phyloP scores from a whole-genome alignment of 1,284 basidiomycete genomes.

The Ustilago sp. region DNA sequence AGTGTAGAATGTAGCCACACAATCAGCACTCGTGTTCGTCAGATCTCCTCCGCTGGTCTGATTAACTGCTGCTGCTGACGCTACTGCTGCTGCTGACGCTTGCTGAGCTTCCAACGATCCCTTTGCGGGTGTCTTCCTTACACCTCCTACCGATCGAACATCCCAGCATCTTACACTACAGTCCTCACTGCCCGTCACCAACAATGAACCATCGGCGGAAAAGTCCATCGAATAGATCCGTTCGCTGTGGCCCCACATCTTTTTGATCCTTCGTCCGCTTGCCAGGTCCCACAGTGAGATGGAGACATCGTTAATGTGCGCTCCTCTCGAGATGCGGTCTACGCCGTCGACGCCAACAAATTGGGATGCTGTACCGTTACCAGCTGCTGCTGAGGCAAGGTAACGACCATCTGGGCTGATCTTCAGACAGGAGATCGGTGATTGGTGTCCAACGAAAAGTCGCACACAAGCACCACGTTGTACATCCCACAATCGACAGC shows the following conservation, averaged over 20 bases:
- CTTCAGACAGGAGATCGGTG: conserved; percentile 85
- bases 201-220: conserved; percentile 86
- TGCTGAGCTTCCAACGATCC: conserved; percentile 40
- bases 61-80: conserved; percentile 11
- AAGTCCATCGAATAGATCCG: conserved; percentile 91
- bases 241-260: conserved; percentile 92
- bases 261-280: conserved; percentile 91
- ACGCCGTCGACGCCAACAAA: conserved; percentile 34
- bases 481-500: conserved; percentile 97
- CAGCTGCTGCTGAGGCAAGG: conserved; percentile 80
- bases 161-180: conserved; percentile 98
- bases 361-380: conserved; percentile 46
- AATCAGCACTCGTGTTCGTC: conserved; percentile 74
- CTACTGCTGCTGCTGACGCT: conserved; percentile 15
- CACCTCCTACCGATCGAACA: conserved; percentile 79
- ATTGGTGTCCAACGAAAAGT: conserved; percentile 95
- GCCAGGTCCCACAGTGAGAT: conserved; percentile 98
- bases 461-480: conserved; percentile 92
- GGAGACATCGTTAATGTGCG: conserved; percentile 79
- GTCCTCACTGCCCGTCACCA: conserved; percentile 90
- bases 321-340: conserved; percentile 16
- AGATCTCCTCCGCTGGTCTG: conserved; percentile 21
- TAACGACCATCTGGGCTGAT: conserved; percentile 94
- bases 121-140: conserved; percentile 15
- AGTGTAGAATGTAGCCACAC: conserved; percentile 90